Percentiles rank a stretch among this genome's conserved stretches.
phyloP scores from a whole-genome alignment of 2,329 filamentous ascomycete species.

The Pestalotiopsis sp. region DNA sequence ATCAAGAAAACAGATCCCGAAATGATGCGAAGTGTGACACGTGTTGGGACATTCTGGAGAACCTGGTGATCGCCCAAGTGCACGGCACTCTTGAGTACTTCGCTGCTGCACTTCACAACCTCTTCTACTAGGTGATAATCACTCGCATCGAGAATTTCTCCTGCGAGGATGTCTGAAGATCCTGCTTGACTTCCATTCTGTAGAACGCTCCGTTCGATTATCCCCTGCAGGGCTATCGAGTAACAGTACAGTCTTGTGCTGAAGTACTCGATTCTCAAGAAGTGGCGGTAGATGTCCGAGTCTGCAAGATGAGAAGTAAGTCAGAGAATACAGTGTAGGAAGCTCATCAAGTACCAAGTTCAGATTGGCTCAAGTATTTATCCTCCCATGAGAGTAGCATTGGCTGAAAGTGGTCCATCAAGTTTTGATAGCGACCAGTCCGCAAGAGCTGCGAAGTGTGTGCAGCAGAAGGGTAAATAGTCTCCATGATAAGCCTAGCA shows the following conservation, averaged over 20 bases:
- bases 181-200: neutral
- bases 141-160: neutral
- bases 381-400: neutral
- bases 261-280: neutral
- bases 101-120: neutral
- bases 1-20: neutral
- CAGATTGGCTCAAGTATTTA: neutral
- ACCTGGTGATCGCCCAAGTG: neutral
- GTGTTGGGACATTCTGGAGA: neutral
- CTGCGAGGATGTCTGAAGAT: too few relatives aligned
- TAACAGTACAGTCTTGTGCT: neutral
- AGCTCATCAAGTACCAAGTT: neutral
- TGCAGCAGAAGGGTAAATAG: neutral
- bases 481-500: neutral
- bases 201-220: neutral
- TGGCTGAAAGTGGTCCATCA: neutral
- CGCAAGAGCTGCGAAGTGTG: neutral
- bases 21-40: neutral
- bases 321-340: neutral
- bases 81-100: neutral
- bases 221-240: neutral
- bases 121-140: neutral
- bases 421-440: neutral
- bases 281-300: too few relatives aligned
- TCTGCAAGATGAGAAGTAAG: too few relatives aligned